Evolutionary conservation across 2,329 filamentous ascomycete species (phyloP).

Genomic region (Thelonectria rubi): DNA sequence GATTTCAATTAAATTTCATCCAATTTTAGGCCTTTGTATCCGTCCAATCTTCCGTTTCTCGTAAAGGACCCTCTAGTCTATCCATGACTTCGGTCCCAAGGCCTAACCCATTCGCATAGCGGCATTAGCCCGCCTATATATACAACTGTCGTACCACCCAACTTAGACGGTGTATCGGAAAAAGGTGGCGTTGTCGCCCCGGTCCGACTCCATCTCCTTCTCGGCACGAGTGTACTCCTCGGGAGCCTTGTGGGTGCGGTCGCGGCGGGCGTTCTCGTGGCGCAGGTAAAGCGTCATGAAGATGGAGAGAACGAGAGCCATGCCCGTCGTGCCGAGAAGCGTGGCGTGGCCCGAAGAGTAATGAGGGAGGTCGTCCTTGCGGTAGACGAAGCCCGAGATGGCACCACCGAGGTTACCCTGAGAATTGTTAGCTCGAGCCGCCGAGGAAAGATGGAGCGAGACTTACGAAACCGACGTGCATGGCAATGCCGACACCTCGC

Average conservation of each 20-base stretch:
- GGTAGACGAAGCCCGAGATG: slow-evolving; percentile 48
- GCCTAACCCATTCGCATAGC: slow-evolving; percentile 16
- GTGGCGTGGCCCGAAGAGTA: slow-evolving; percentile 68
- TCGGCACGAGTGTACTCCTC: slow-evolving; percentile 63
- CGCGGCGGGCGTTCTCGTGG: slow-evolving; percentile 64
- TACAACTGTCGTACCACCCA: slow-evolving; percentile 32
- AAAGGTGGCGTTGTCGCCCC: slow-evolving; percentile 65
- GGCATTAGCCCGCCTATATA: slow-evolving; percentile 29
- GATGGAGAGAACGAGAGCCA: slow-evolving; percentile 59
- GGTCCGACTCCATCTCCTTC: slow-evolving; percentile 60
- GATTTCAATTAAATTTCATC: slow-evolving; percentile 28
- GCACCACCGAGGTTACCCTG: slow-evolving; percentile 51
- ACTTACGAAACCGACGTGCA: slow-evolving; percentile 59
- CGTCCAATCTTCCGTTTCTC: slow-evolving; percentile 21
- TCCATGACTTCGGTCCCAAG: slow-evolving; percentile 11
- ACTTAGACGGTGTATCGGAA: slow-evolving; percentile 62
- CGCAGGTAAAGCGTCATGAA: slow-evolving; percentile 67
- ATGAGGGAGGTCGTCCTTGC: slow-evolving; percentile 57
- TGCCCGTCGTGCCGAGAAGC: slow-evolving; percentile 63
- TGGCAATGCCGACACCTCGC: slow-evolving; percentile 63
- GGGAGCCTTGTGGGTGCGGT: slow-evolving; percentile 56
- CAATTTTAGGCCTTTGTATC: slow-evolving; percentile 25
- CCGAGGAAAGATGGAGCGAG: background rate
- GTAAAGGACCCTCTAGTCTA: slow-evolving; percentile 15
- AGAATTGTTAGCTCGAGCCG: slow-evolving; percentile 23